phyloP scores from a whole-genome alignment of 148 eudicot species.

The Fagopyrum homotropicum region DNA sequence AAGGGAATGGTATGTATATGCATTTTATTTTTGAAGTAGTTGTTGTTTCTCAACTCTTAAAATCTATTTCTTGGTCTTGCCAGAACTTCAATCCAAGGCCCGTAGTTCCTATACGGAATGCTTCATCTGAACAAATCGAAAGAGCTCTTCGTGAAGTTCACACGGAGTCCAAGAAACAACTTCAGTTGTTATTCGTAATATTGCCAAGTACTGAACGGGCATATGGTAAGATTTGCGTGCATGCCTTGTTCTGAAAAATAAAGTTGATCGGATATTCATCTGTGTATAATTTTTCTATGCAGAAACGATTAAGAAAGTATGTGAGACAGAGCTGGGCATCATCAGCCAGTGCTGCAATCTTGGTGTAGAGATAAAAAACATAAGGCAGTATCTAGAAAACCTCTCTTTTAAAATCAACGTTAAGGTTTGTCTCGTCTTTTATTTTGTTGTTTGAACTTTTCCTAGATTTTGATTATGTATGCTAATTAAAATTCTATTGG shows the following conservation, averaged over 20 bases:
- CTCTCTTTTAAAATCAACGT: conserved; percentile 76
- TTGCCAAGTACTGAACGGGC: conserved; percentile 3
- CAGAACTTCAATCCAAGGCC: neutral
- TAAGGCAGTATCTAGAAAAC: conserved; percentile 69
- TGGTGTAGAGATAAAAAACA: conserved; percentile 21
- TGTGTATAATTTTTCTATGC: neutral
- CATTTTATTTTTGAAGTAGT: neutral
- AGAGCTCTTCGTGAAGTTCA: conserved; percentile 4
- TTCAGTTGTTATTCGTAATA: conserved; percentile 8
- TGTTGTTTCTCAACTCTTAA: neutral
- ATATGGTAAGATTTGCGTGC: conserved; percentile 1
- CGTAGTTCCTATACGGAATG: conserved; percentile 2
- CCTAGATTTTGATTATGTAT: neutral
- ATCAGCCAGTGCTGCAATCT: conserved; percentile 85
- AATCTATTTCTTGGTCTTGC: neutral
- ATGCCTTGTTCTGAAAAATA: neutral
- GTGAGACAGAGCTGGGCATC: conserved; percentile 84
- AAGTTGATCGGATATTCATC: neutral
- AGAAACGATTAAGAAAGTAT: conserved; percentile 66
- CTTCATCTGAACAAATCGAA: neutral
- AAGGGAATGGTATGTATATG: conserved; percentile 64
- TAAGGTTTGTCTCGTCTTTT: conserved; percentile 40
- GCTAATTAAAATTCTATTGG: neutral
- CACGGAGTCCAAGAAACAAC: conserved; percentile 1
- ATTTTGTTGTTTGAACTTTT: neutral